These are phyloP conservation scores for Coemansia sp. DNA, from an alignment of 192 early-diverging fungal genomes.

Conservation along the genomic window DNA sequence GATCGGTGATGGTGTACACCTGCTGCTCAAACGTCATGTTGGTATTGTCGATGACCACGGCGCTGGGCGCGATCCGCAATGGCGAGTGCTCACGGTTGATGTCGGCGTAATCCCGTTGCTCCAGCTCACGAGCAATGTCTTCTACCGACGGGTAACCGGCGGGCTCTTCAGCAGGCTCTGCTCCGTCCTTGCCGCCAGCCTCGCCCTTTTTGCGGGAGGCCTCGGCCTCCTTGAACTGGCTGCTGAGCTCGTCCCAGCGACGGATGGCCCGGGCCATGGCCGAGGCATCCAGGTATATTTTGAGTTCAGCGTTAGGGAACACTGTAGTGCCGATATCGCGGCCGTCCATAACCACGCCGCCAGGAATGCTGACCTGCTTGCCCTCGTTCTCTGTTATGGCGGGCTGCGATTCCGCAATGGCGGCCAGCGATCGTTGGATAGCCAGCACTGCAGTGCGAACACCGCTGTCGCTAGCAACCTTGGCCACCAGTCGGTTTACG, in stretches of 20 bases:
- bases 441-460: conserved; percentile 53
- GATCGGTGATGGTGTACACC: conserved; percentile 56
- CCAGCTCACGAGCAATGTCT: conserved; percentile 57
- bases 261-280: conserved; percentile 61
- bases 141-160: conserved; percentile 39
- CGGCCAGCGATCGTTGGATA: conserved; percentile 54
- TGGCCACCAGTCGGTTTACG: conserved; percentile 54
- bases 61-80: conserved; percentile 63
- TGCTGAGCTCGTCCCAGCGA: conserved; percentile 57
- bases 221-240: conserved; percentile 4
- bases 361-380: background rate
- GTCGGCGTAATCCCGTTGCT: conserved; percentile 63
- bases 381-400: background rate
- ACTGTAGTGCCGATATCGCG: conserved; percentile 74
- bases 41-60: conserved; percentile 70
- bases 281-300: conserved; percentile 67
- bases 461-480: conserved; percentile 53
- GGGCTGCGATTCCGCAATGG: conserved; percentile 17
- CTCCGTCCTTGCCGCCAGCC: background rate
- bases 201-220: background rate
- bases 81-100: conserved; percentile 60
- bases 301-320: conserved; percentile 69
- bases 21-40: conserved; percentile 60
- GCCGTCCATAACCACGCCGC: conserved; percentile 80
- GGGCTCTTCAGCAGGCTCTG: too few relatives aligned